Base-by-base conservation (phyloP, 208 protist genomes). In the Leishmania arabica region DNA sequence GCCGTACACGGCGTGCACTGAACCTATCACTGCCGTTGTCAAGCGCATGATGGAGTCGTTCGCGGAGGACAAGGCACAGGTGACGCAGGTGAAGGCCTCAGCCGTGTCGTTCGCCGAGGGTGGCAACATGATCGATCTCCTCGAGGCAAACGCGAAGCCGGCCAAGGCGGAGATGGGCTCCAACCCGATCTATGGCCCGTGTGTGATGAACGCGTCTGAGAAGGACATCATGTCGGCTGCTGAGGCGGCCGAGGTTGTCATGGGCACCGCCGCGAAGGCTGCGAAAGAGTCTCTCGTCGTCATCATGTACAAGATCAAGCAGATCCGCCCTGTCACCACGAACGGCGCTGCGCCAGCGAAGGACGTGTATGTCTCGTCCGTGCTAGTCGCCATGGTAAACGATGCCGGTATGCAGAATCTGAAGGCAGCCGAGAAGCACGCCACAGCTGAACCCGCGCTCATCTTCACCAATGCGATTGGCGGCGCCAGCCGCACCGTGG, bases 381-480 rank as follows among this genome's bases (percentile, higher is more conserved):
- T 91, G 65, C 68, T 91, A 6, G 79, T 91, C 17, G 83, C 86
- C 21, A 74, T 89, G 42, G 82, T 85, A 27, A 72, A 82, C 70
- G 85, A 88, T 66, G 81, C 77, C 31, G 86, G 70, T 79, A 80
- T 84, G 79, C 42, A 27, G 40, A 74, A 88, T 75, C 78, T 91
- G 31, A 79, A 74, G 45, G 75, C 73, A 42, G 79, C 86, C 34
- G 79, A 78, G 54, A 81, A 82, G 80, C 79, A 86, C 72, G 76
- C 71, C 34, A 80, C 66, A 19, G 68, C 79, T 5, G 66, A 79
- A 9, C 82, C 86, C 1, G 84, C 70, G 45, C 77, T 80, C 42
- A 82, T 94, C 69, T 92, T 94, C 81, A 71, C 84, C 58, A 88
- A 89, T 70, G 88, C 89, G 42, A 83, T 94, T 34, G 89, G 89